Percentiles rank a stretch among this genome's conserved stretches.
These are phyloP conservation scores for Ramalina intermedia DNA, from an alignment of 495 filamentous ascomycete genomes.

Conservation along the genomic window DNA sequence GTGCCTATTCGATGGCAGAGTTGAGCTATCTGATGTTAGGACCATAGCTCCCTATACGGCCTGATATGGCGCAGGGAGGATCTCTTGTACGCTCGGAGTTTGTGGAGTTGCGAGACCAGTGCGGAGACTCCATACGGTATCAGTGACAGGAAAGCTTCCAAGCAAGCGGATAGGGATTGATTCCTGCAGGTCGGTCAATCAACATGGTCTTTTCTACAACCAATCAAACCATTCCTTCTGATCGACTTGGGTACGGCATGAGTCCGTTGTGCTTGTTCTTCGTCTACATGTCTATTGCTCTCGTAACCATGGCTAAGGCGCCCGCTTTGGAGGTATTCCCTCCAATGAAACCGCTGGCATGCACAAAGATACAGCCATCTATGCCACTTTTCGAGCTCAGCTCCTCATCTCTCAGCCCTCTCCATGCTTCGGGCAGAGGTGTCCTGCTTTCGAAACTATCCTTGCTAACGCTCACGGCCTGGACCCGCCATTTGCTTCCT, in stretches of 20 bases:
- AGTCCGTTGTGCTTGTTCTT: neutral
- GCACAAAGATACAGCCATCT: conserved; percentile 75
- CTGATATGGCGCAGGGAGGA: neutral
- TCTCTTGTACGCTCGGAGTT: neutral
- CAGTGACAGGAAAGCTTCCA: too few relatives aligned
- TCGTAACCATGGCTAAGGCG: conserved; percentile 72
- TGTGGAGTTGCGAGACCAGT: neutral
- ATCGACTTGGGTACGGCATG: neutral
- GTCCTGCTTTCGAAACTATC: conserved; percentile 83
- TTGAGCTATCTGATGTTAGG: neutral
- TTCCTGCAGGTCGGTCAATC: neutral
- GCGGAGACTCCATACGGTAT: too few relatives aligned
- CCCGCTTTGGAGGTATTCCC: conserved; percentile 85
- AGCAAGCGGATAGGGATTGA: neutral
- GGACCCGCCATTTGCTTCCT: conserved; percentile 79
- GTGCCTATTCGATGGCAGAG: conserved; percentile 48
- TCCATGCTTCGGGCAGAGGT: conserved; percentile 79
- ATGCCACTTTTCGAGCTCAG: conserved; percentile 61
- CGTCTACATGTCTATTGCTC: conserved; percentile 41
- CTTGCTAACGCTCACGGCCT: conserved; percentile 65
- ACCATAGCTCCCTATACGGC: neutral
- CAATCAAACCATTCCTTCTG: neutral
- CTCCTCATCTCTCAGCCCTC: conserved; percentile 73
- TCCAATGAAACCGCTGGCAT: conserved; percentile 90
- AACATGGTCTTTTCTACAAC: too few relatives aligned